These are phyloP conservation scores for Sporothrix variecibatus DNA, from an alignment of 2,329 filamentous ascomycete genomes.

Conservation along the genomic window DNA sequence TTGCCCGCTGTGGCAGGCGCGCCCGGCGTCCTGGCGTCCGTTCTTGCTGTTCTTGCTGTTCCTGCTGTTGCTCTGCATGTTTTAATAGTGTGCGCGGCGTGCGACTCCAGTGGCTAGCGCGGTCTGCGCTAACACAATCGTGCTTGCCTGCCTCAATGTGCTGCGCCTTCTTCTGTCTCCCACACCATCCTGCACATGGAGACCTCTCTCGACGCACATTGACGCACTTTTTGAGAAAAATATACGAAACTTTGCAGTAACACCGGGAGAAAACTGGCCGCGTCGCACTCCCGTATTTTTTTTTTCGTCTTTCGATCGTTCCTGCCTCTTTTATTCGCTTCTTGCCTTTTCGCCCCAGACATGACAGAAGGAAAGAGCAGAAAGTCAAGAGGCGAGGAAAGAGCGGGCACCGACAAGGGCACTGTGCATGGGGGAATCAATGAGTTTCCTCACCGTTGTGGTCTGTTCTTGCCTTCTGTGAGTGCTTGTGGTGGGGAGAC, in stretches of 20 bases:
- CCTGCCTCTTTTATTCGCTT: constrained; percentile 40
- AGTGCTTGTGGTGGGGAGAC: neutral
- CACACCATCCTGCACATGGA: constrained; percentile 32
- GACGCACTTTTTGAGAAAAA: neutral
- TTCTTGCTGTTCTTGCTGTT: neutral
- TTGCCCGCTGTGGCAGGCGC: constrained; percentile 11
- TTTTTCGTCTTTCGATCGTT: constrained; percentile 8
- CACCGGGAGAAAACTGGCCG: neutral
- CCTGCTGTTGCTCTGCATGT: constrained; percentile 33
- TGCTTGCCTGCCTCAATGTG: constrained; percentile 29
- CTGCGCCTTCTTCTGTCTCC: constrained; percentile 38
- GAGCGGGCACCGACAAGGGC: neutral
- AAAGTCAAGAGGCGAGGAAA: constrained; percentile 34
- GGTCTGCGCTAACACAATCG: neutral
- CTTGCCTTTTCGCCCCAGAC: constrained; percentile 35
- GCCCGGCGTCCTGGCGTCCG: constrained; percentile 29
- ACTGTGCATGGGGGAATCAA: neutral
- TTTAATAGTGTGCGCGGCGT: constrained; percentile 16
- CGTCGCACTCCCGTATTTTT: neutral
- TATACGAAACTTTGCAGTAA: constrained; percentile 4
- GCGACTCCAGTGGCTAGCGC: constrained; percentile 3
- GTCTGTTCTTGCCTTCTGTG: neutral
- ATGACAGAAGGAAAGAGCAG: constrained; percentile 17
- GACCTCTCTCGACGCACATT: constrained; percentile 13
- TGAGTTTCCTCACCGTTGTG: neutral